Base-by-base conservation (phyloP, 176 grass and related monocot genomes). In the Melocanna baccifera region DNA sequence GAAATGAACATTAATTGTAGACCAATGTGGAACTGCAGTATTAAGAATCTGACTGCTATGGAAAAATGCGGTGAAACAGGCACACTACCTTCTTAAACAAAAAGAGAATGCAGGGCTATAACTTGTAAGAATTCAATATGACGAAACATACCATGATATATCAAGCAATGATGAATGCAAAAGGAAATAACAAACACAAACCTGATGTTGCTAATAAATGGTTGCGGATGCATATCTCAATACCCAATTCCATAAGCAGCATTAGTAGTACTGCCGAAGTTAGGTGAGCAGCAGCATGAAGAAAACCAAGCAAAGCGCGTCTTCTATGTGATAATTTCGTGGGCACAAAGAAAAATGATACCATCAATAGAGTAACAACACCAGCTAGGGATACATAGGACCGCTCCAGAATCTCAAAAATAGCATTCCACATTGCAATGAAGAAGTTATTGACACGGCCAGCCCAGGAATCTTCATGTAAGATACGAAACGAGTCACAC, bases 201-300 rank as follows among this genome's bases (percentile, higher is more conserved):
- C 96, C 96, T 96, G 96, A 95, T 80, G 96, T 95, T 50, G 96
- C 96, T 81, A 99, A 83, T 34, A 99, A 88, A 85, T 89, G 91
- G 86, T 99, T 95, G 62, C 81, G 88, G 34, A 94, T 92, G 81
- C 96, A 99, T 79, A 99, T 94, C 86, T 99, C 96, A 91, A 99
- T 99, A 84, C 69, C 91, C 78, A 99, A 85, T 81, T 99, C 96
- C 93, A 99, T 92, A 67, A 99, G 81, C 29, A 99, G 86, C 96
- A 96, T 99, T 59, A 99, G 78, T 74, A 99, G 52, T 50, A 99
- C 80, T 47, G 96, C 96, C n/a, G 96, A 93, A 81, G 87, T 89
- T 77, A 99, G 73, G 80, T 99, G 96, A 62, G 96, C 93, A 22
- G 86, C 86, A 62, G 87, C 96, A 89, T 99, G 96, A 77, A 99